phyloP scores from a whole-genome alignment of 768 basidiomycete genomes.

The Fibroporia radiculosa region DNA sequence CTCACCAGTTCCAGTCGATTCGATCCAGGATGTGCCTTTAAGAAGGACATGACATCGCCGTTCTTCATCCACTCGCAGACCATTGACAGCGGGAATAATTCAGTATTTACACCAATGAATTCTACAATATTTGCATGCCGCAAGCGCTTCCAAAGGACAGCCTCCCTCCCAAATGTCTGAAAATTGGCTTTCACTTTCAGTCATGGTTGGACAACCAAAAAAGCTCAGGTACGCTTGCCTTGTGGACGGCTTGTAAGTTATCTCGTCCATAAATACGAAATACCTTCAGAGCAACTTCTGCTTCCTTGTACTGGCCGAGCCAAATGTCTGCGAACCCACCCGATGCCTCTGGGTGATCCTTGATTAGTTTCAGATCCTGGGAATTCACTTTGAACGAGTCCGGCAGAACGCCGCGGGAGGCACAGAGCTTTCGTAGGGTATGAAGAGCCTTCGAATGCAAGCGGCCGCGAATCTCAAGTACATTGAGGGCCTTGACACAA shows the following conservation, averaged over 20 bases:
- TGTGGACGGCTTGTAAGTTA: not conserved
- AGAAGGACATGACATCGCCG: constrained; percentile 4
- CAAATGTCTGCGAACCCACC: constrained; percentile 9
- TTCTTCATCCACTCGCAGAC: constrained; percentile 9
- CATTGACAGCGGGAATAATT: constrained; percentile 4
- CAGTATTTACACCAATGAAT: constrained; percentile 2
- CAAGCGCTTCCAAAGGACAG: constrained; percentile 3
- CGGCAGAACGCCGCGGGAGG: not conserved
- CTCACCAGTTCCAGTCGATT: constrained; percentile 5
- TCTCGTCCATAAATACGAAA: not conserved
- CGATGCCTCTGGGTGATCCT: not conserved
- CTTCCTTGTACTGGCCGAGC: not conserved
- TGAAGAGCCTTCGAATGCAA: not conserved
- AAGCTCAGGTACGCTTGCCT: not conserved
- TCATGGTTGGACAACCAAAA: not conserved
- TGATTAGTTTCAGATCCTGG: not conserved
- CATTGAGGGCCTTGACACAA: not conserved
- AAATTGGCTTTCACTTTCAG: not conserved
- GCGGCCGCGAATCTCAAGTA: not conserved
- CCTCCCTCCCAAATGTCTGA: constrained; percentile 5
- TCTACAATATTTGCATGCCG: constrained; percentile 1
- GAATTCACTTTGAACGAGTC: not conserved
- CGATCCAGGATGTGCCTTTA: constrained; percentile 1
- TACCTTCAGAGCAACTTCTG: constrained; percentile 3
- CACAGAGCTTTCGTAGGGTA: not conserved